Base-by-base conservation (phyloP, 495 filamentous ascomycete genomes). In the Xylaria telfairii region DNA sequence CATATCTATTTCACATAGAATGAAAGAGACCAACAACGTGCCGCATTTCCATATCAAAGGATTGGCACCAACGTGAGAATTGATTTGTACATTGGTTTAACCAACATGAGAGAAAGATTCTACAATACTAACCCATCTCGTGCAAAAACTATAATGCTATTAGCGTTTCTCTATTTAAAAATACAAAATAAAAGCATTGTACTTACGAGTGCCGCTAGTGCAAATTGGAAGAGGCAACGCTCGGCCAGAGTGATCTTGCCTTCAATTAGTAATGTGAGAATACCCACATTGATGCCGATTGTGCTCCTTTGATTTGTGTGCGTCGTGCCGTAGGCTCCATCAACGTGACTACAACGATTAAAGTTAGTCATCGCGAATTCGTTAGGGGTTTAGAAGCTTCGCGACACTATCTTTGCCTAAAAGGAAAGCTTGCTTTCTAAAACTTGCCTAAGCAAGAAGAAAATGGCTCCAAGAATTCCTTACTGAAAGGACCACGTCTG, bases 101-200 rank as follows among this genome's bases (percentile, higher is more conserved):
- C 13, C 0, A 30, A 54, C 51, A 28, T 4, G 26, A 1, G 51
- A 54, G 3, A 4, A 54, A 41, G 32, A 59, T 62, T 4, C 4
- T 26, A 34, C 8, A 66, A 54, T 41, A 66, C 64, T 54, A 34
- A 66, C 64, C 26, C 10, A 54, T 19, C 42, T 66, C 64, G 28
- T 66, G 64, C 21, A 66, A 6, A 54, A 66, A 26, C 64, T 66
- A 41, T 21, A 42, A 42, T 28, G n/a, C 6, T 53, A 39, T 54
- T 41, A 66, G 32, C 34, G 21, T 54, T 47, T 41, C 37, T 21
- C 5, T 12, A 13, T 6, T 51, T 19, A 4, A 34, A 1, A 10
- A 1, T 0, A 4, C 17, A n/a, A 37, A 51, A 21, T 2, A 21
- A 8, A 7, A 65, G 10, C 21, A 12, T 21, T 30, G 1, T 21